These are phyloP conservation scores for Eucalyptus polyanthemos DNA, from an alignment of 345 rosid species.

Conservation along the genomic window DNA sequence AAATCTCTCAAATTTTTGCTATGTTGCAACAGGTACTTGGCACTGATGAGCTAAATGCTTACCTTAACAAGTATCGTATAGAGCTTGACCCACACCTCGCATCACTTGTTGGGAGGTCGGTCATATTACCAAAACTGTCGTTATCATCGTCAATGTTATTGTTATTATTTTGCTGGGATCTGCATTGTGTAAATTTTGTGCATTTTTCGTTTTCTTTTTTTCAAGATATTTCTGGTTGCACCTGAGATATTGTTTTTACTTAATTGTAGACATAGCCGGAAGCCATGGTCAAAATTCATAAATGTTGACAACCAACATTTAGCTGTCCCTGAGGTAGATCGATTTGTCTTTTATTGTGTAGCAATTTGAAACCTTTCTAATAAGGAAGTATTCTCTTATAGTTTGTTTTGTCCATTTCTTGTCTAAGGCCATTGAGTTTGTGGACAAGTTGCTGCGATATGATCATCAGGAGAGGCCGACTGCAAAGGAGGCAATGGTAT, in stretches of 20 bases:
- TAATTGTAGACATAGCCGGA: slow-evolving; percentile 63
- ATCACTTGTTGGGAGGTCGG: slow-evolving; percentile 85
- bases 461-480: slow-evolving; percentile 98
- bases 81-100: slow-evolving; percentile 89
- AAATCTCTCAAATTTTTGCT: not conserved
- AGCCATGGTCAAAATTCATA: slow-evolving; percentile 87
- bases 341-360: not conserved
- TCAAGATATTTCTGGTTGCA: not conserved
- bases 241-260: not conserved
- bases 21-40: slow-evolving; percentile 60
- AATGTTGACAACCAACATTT: slow-evolving; percentile 86
- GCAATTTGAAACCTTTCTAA: not conserved
- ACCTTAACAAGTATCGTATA: slow-evolving; percentile 71
- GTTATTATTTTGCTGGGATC: not conserved
- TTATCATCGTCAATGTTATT: not conserved
- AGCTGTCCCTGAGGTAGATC: slow-evolving; percentile 78
- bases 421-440: slow-evolving; percentile 81
- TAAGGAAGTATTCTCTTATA: not conserved
- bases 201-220: not conserved
- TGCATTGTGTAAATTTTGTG: not conserved
- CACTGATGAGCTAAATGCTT: slow-evolving; percentile 80
- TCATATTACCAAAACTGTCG: not conserved
- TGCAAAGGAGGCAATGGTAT: slow-evolving; percentile 97
- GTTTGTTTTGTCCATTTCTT: not conserved
- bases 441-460: slow-evolving; percentile 89